Conservation (phyloP, 2,329 filamentous ascomycete genomes). For the Ceratocystis papillata region DNA sequence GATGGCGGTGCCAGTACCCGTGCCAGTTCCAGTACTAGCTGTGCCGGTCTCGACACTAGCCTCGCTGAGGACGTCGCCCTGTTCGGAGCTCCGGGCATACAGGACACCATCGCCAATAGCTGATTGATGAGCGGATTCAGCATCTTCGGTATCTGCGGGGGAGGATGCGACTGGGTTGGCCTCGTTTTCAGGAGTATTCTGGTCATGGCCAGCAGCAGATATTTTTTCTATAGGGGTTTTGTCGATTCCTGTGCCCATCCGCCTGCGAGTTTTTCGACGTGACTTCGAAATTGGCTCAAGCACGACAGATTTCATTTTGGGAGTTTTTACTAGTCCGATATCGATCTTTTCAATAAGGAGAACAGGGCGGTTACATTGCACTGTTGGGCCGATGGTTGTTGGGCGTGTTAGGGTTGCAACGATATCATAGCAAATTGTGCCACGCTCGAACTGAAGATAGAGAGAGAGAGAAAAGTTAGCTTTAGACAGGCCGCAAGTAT, state of each 20-base stretch:
- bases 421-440: constrained; percentile 82
- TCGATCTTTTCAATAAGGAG: constrained; percentile 74
- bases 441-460: constrained; percentile 70
- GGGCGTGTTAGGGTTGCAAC: constrained; percentile 83
- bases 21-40: constrained; percentile 24
- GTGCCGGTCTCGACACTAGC: constrained; percentile 56
- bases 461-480: constrained; percentile 9
- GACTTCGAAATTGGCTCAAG: constrained; percentile 74
- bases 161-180: constrained; percentile 24
- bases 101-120: constrained; percentile 34
- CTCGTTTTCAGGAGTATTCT: constrained; percentile 24
- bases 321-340: constrained; percentile 61
- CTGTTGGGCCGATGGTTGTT: constrained; percentile 69
- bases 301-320: constrained; percentile 72
- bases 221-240: constrained; percentile 18
- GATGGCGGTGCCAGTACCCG: constrained; percentile 20
- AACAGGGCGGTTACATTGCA: constrained; percentile 70
- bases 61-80: constrained; percentile 53
- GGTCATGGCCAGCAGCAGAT: constrained; percentile 1
- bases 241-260: constrained; percentile 14
- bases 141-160: constrained; percentile 29
- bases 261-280: constrained; percentile 37
- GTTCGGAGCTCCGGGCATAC: constrained; percentile 28
- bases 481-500: not conserved
- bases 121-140: constrained; percentile 33